Evolutionary conservation across 1,139 yeast species (phyloP), one percentile per base, ranked within the genome.

Genomic region (Protomyces pachydermus): DNA sequence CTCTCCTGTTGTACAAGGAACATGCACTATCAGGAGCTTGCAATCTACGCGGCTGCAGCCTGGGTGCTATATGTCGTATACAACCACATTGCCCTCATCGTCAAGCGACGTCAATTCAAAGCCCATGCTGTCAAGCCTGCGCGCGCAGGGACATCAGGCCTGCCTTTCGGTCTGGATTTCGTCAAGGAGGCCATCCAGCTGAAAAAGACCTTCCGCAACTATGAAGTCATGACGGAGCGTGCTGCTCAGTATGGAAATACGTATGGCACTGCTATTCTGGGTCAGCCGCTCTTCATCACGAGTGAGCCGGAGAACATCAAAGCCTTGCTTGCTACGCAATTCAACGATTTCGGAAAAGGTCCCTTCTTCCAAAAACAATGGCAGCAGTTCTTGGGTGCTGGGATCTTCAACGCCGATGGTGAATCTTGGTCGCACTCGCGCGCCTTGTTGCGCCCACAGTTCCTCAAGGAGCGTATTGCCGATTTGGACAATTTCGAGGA

Each of bases 381-480:
- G 53, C 35, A 34, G 12, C 81, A 83, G 5, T 72, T 82, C 35
- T 74, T 83, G 56, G 86, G 86, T 6, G 82, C 81, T 65, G 86
- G 87, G 2, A 82, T 83, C 66, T 83, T 83, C 74, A 82, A 85
- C 1, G 75, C 81, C 50, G 83, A 81, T 65, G 84, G 83, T 10
- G 78, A 75, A 50, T 84, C 82, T 3, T 83, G 87, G 87, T 80
- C 81, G 69, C 84, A 82, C 70, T 79, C 84, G 32, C 75, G 87
- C 61, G 80, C 84, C 2, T 75, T 83, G 81, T 77, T 83, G 70
- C 76, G 86, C 65, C 86, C 86, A 0, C 85, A 82, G 72, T 83
- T 83, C 73, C 78, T 82, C 23, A 76, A 84, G 66, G 84, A 82
- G 70, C 84, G 82, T 71, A 79, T 83, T 53, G 78, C 81, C 14